Evolutionary conservation across 768 basidiomycete genomes (phyloP).

Genomic region (Russula dissimulans): DNA sequence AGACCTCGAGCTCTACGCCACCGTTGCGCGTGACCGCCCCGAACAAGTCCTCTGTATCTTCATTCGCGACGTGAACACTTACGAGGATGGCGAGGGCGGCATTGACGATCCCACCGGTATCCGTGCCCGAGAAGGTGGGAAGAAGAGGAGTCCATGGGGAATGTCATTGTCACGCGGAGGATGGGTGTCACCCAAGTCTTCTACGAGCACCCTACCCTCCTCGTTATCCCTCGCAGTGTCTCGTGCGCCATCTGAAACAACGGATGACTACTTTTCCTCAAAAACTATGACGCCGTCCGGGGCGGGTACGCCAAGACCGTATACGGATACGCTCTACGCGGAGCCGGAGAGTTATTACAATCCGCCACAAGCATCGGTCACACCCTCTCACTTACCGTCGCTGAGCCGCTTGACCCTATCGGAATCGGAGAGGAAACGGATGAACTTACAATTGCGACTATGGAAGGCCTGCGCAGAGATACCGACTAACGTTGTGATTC

Average conservation of each 20-base stretch:
- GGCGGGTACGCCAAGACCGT: background rate
- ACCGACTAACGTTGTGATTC: slow-evolving; percentile 46
- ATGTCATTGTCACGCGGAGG: background rate
- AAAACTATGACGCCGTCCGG: background rate
- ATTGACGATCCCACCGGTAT: slow-evolving; percentile 59
- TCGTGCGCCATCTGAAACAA: background rate
- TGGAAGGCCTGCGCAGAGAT: slow-evolving; percentile 52
- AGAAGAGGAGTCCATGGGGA: background rate
- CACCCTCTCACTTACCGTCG: background rate
- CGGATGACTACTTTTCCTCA: background rate
- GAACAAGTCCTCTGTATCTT: slow-evolving; percentile 70
- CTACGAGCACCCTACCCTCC: background rate
- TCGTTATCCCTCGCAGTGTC: background rate
- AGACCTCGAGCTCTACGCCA: slow-evolving; percentile 83
- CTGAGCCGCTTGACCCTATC: slow-evolving; percentile 24
- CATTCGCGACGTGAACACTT: slow-evolving; percentile 61
- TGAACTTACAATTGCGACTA: slow-evolving; percentile 54
- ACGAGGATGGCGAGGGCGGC: slow-evolving; percentile 27
- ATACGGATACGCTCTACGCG: background rate
- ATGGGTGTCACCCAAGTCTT: background rate
- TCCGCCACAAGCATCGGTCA: background rate
- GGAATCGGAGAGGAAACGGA: slow-evolving; percentile 47
- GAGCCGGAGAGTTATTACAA: slow-evolving; percentile 7
- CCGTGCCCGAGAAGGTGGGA: slow-evolving; percentile 5
- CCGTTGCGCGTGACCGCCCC: slow-evolving; percentile 60